phyloP scores from a whole-genome alignment of 2,329 filamentous ascomycete species.

The Coniochaeta ligniaria region DNA sequence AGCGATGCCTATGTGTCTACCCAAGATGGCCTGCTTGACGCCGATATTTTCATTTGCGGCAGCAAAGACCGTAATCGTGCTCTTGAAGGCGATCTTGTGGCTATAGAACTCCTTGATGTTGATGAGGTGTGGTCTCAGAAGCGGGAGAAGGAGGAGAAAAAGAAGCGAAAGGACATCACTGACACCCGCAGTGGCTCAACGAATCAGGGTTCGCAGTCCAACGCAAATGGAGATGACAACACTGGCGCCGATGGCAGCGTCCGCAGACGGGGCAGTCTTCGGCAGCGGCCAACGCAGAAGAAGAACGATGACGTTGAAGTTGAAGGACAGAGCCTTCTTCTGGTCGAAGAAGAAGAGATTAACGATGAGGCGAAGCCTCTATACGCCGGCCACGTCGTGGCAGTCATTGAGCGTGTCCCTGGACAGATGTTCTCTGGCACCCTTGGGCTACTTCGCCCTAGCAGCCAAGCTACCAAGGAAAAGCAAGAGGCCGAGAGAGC shows the following conservation, averaged over 20 bases:
- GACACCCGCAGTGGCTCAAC: slow-evolving; percentile 76
- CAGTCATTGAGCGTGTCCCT: slow-evolving; percentile 92
- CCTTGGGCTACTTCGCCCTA: slow-evolving; percentile 85
- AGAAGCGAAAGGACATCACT: slow-evolving; percentile 98
- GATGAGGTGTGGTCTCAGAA: slow-evolving; percentile 99
- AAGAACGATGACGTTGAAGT: slow-evolving; percentile 99
- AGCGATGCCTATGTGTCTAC: slow-evolving; percentile 98
- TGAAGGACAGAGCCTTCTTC: slow-evolving; percentile 89
- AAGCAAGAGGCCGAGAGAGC: slow-evolving; percentile 97
- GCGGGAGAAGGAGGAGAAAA: slow-evolving; percentile 99
- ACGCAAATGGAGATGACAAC: slow-evolving; percentile 52
- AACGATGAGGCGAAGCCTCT: slow-evolving; percentile 97
- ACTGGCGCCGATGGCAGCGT: slow-evolving; percentile 71
- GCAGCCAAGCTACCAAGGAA: slow-evolving; percentile 97
- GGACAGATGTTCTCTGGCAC: slow-evolving; percentile 99
- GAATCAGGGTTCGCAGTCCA: slow-evolving; percentile 62
- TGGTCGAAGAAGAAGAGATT: slow-evolving; percentile 98
- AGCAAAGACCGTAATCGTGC: slow-evolving; percentile 98
- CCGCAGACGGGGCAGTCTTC: slow-evolving; percentile 85
- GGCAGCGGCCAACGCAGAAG: slow-evolving; percentile 96
- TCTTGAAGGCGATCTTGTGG: slow-evolving; percentile 90
- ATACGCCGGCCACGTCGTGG: slow-evolving; percentile 94
- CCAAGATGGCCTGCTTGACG: slow-evolving; percentile 77
- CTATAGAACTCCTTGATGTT: slow-evolving; percentile 91
- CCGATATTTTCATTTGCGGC: slow-evolving; percentile 98